Base-by-base conservation (phyloP, 2,329 filamentous ascomycete genomes). In the Tolypocladium paradoxum region DNA sequence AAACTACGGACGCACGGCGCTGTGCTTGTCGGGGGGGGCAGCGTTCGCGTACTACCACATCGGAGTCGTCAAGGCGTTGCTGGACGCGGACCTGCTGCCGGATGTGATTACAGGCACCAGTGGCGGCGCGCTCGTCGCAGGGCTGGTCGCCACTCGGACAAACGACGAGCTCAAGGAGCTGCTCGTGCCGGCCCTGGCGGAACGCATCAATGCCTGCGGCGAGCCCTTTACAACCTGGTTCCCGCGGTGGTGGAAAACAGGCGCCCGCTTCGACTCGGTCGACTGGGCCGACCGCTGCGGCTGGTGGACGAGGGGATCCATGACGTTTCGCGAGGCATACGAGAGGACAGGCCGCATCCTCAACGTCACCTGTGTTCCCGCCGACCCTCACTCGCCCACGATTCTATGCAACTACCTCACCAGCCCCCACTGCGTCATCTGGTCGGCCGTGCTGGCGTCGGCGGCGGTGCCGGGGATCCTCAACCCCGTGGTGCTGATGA, bases 11-110 rank as follows among this genome's bases (percentile, higher is more conserved):
- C 85, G 92, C 33, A 96, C 92, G 7, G 93, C 93, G 0, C 76
- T 99, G 3, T 99, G 92, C 65, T 75, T 99, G 1, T 96, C 90
- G 5, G 93, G 93, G 2, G 93, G 93, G 0, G 93, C 92, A 4
- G 88, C 88, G 0, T 96, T 99, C 70, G 90, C 93, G 6, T 97
- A 96, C 67, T 97, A 97, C 67, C 93, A 99, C 67, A 90, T 96
- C 58, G 93, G 93, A 12, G 88, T 99, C 11, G 82, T 93, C 49
- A 92, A 90, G 67, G 92, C 91, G 9, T 77, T 97, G 5, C 75
- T 97, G 6, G 93, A 97, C 62, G 88, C 90, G 14, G 81, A 87
- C 54, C 76, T 95, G 1, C 73, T 99, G 1, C 93, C 93, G 0
- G 87, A 95, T 57, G 92, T 99, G 60, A 96, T 99, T 58, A 96